Evolutionary conservation across 371 early-diverging fungal genomes (phyloP).

Genomic region (Conidiobolus incongruus): DNA sequence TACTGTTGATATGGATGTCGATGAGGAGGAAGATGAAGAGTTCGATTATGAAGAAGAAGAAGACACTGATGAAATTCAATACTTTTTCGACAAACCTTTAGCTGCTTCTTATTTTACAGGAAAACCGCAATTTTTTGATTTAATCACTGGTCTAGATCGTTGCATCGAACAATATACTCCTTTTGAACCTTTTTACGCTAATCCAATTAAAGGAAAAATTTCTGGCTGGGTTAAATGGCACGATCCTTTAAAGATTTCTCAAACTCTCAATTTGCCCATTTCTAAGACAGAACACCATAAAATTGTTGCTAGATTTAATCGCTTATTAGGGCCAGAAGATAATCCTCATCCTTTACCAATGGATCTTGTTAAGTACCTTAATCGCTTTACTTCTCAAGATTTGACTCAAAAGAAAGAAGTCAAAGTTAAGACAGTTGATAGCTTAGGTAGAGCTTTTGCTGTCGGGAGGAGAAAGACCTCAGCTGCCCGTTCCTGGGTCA

Average conservation of each 20-base stretch:
- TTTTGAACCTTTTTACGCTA: conserved; percentile 7
- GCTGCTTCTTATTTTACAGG: conserved; percentile 76
- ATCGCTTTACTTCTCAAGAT: conserved; percentile 15
- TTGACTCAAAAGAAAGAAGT: conserved; percentile 8
- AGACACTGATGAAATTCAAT: neutral
- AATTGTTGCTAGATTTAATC: conserved; percentile 23
- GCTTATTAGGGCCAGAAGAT: conserved; percentile 4
- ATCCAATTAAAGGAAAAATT: conserved; percentile 7
- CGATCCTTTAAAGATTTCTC: conserved; percentile 29
- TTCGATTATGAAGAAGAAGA: neutral
- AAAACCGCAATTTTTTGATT: conserved; percentile 54
- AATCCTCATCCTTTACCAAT: neutral
- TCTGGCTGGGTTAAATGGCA: conserved; percentile 8
- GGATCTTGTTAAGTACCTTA: conserved; percentile 9
- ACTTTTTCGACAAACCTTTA: conserved; percentile 19
- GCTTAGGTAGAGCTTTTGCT: conserved; percentile 53
- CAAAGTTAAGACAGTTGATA: conserved; percentile 29
- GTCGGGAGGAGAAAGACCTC: conserved; percentile 74
- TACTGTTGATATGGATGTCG: too few relatives aligned
- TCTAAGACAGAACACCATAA: conserved; percentile 39
- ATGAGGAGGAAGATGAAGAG: too few relatives aligned
- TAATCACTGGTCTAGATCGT: conserved; percentile 41
- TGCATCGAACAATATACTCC: conserved; percentile 22
- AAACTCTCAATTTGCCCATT: conserved; percentile 23
- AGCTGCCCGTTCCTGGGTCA: conserved; percentile 49